Conservation (phyloP, 179 eudicot genomes). For the Patellifolia procumbens region DNA sequence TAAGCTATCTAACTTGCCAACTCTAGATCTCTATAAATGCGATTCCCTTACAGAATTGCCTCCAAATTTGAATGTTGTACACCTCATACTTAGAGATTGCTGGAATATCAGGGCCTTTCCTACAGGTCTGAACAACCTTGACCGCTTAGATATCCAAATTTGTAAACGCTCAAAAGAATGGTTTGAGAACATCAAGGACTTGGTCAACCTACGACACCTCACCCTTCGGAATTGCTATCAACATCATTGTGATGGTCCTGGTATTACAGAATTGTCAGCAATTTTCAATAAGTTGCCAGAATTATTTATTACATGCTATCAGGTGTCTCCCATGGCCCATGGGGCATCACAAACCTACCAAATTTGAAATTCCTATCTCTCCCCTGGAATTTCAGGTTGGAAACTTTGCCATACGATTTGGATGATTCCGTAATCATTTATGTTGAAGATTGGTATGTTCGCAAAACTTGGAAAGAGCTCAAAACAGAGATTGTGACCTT, state of each 20-base stretch:
- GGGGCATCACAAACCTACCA: background rate
- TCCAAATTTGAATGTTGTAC: background rate
- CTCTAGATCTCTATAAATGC: background rate
- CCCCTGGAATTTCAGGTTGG: background rate
- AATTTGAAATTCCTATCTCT: background rate
- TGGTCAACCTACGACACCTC: too few relatives aligned
- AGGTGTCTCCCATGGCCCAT: background rate
- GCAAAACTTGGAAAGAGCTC: slow-evolving; percentile 8
- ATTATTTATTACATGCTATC: background rate
- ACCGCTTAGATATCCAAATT: background rate
- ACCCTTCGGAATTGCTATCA: too few relatives aligned
- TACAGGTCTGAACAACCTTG: background rate
- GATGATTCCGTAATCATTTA: background rate
- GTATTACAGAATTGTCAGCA: background rate
- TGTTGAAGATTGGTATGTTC: background rate
- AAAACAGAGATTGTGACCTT: background rate
- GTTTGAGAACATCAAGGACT: too few relatives aligned
- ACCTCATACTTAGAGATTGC: background rate
- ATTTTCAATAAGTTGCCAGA: background rate
- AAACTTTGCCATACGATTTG: background rate
- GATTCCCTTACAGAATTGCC: background rate
- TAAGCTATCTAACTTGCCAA: background rate
- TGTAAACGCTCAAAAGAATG: too few relatives aligned
- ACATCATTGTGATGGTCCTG: too few relatives aligned
- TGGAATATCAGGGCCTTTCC: background rate